Conservation (phyloP, 2,329 filamentous ascomycete genomes). For the Emericellopsis cladophorae region DNA sequence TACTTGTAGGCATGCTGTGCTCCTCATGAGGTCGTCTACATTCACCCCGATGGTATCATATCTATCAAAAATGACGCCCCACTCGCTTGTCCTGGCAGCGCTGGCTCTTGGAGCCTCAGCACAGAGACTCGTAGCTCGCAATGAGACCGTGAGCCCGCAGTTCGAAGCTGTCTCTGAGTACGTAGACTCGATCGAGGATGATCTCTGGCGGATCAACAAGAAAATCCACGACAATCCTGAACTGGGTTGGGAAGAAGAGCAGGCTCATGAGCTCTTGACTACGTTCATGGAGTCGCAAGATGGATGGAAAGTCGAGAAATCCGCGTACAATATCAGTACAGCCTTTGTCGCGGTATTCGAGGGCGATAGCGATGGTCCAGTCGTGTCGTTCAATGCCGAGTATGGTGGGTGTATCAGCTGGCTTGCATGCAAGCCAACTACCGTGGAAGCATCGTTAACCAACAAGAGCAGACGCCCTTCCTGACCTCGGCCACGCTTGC, state of each 20-base stretch:
- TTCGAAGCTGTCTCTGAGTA: conserved; percentile 4
- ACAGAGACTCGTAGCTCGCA: not conserved
- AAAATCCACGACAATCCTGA: conserved; percentile 30
- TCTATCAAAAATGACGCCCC: not conserved
- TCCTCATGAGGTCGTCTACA: too few relatives aligned
- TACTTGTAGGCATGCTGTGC: too few relatives aligned
- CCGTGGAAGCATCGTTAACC: too few relatives aligned
- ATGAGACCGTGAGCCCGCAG: not conserved
- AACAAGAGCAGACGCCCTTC: conserved; percentile 15
- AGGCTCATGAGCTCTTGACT: conserved; percentile 26
- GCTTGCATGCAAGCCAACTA: not conserved
- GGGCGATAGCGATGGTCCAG: conserved; percentile 19
- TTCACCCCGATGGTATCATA: not conserved
- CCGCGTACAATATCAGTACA: conserved; percentile 26
- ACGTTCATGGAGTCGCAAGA: conserved; percentile 19
- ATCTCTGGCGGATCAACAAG: conserved; percentile 21
- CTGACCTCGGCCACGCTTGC: conserved; percentile 21
- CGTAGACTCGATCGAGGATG: conserved; percentile 4
- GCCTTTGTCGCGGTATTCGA: conserved; percentile 28
- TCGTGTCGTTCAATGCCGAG: conserved; percentile 28
- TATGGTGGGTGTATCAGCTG: conserved; percentile 9
- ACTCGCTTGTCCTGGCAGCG: not conserved
- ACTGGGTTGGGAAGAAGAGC: conserved; percentile 26
- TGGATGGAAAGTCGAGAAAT: conserved; percentile 24
- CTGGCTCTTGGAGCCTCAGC: not conserved